Evolutionary conservation across 2,329 filamentous ascomycete genomes (phyloP).

Genomic region (Diaporthe capsici): DNA sequence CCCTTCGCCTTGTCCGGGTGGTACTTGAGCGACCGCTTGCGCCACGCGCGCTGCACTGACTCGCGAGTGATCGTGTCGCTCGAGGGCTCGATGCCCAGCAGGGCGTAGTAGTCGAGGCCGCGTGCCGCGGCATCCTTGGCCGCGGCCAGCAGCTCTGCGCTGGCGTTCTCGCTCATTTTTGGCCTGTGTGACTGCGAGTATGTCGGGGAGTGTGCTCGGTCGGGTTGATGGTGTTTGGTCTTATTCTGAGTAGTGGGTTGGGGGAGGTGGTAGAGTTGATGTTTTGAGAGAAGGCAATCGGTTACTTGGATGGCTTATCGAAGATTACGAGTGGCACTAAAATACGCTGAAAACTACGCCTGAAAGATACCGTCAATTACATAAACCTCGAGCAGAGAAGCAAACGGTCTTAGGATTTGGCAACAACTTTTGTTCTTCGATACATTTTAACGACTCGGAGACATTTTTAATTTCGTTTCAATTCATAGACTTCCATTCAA

Average conservation of each 20-base stretch:
- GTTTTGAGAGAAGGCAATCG: background rate
- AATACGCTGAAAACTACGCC: slow-evolving; percentile 3
- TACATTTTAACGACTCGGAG: background rate
- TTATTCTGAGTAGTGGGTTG: background rate
- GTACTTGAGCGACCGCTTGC: slow-evolving; percentile 87
- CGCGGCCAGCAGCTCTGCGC: slow-evolving; percentile 64
- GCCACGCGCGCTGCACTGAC: slow-evolving; percentile 78
- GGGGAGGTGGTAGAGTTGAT: background rate
- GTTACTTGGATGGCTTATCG: slow-evolving; percentile 18
- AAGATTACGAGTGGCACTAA: background rate
- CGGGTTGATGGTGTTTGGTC: background rate
- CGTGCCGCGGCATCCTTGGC: slow-evolving; percentile 72
- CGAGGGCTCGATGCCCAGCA: slow-evolving; percentile 76
- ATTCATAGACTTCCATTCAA: slow-evolving; percentile 48
- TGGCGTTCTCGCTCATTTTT: slow-evolving; percentile 46
- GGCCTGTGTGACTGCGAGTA: background rate
- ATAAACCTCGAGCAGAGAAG: background rate
- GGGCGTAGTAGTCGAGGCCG: slow-evolving; percentile 82
- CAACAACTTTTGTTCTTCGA: background rate
- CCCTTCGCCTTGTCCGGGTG: slow-evolving; percentile 92
- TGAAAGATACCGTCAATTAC: slow-evolving; percentile 20
- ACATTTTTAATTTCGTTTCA: background rate
- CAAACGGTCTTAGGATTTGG: background rate
- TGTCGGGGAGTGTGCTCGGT: too few species aligned
- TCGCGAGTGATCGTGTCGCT: slow-evolving; percentile 75